Evolutionary conservation across 2,329 filamentous ascomycete genomes (phyloP).

Genomic region (Fusarium sp.): DNA sequence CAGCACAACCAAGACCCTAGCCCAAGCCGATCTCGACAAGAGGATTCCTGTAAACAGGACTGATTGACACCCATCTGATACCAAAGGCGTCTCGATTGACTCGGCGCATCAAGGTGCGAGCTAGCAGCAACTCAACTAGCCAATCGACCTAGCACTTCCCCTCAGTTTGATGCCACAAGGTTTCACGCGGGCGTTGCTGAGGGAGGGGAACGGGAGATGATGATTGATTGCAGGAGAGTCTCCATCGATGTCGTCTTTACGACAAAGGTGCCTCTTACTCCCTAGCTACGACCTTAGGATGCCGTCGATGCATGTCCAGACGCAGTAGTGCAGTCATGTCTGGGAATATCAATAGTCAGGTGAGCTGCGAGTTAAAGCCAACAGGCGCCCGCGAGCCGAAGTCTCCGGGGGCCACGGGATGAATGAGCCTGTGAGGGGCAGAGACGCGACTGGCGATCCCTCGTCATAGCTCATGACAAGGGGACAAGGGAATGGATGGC

Average conservation of each 20-base stretch:
- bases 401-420: slow-evolving; percentile 34
- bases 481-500: slow-evolving; percentile 2
- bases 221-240: slow-evolving; percentile 14
- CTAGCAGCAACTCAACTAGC: slow-evolving; percentile 10
- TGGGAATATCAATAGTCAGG: slow-evolving; percentile 36
- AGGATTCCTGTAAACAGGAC: slow-evolving; percentile 10
- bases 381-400: slow-evolving; percentile 40
- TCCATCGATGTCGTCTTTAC: slow-evolving; percentile 2
- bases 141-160: slow-evolving; percentile 36
- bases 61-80: slow-evolving; percentile 33
- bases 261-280: slow-evolving; percentile 3
- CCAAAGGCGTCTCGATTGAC: slow-evolving; percentile 29
- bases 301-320: not conserved
- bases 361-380: slow-evolving; percentile 34
- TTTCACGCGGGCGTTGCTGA: slow-evolving; percentile 36
- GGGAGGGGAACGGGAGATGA: slow-evolving; percentile 4
- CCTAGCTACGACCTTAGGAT: not conserved
- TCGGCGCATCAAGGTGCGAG: slow-evolving; percentile 9
- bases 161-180: slow-evolving; percentile 42
- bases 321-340: not conserved
- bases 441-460: slow-evolving; percentile 36
- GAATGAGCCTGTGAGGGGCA: slow-evolving; percentile 20
- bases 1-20: slow-evolving; percentile 6
- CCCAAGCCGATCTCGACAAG: not conserved
- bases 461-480: slow-evolving; percentile 32